Conservation (phyloP, 2,329 filamentous ascomycete species). For the Bipolaris victoriae region DNA sequence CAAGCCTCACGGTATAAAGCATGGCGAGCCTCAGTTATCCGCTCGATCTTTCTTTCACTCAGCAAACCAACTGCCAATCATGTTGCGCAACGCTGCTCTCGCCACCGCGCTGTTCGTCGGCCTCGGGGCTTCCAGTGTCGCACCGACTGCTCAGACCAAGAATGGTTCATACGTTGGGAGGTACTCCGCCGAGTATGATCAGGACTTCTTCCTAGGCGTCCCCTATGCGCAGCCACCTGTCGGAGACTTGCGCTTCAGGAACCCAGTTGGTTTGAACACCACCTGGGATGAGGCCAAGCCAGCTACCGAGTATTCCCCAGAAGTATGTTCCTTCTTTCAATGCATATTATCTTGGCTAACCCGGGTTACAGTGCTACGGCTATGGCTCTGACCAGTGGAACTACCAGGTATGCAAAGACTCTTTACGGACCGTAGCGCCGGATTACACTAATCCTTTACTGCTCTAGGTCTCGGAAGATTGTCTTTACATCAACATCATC, state of each 20-base stretch:
- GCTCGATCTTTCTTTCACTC: neutral
- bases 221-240: slow-evolving; percentile 54
- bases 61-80: slow-evolving; percentile 10
- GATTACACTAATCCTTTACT: neutral
- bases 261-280: slow-evolving; percentile 56
- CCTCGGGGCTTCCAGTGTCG: slow-evolving; percentile 18
- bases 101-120: slow-evolving; percentile 21
- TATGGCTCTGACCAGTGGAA: slow-evolving; percentile 46
- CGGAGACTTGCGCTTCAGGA: slow-evolving; percentile 58
- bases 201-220: slow-evolving; percentile 57
- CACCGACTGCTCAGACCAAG: slow-evolving; percentile 47
- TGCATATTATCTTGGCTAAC: slow-evolving; percentile 10
- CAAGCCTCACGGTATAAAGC: slow-evolving; percentile 10
- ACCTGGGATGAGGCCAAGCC: slow-evolving; percentile 47
- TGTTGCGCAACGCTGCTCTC: slow-evolving; percentile 23
- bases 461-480: slow-evolving; percentile 55
- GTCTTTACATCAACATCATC: slow-evolving; percentile 60
- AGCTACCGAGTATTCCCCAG: slow-evolving; percentile 43
- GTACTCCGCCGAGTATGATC: slow-evolving; percentile 49
- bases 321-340: slow-evolving; percentile 14
- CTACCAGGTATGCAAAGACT: slow-evolving; percentile 47
- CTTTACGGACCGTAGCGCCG: too few relatives aligned
- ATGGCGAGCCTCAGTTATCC: slow-evolving; percentile 4
- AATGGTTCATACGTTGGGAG: slow-evolving; percentile 54
- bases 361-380: slow-evolving; percentile 42